phyloP scores from a whole-genome alignment of 805 yeast species.

The Starmerella vitae region DNA sequence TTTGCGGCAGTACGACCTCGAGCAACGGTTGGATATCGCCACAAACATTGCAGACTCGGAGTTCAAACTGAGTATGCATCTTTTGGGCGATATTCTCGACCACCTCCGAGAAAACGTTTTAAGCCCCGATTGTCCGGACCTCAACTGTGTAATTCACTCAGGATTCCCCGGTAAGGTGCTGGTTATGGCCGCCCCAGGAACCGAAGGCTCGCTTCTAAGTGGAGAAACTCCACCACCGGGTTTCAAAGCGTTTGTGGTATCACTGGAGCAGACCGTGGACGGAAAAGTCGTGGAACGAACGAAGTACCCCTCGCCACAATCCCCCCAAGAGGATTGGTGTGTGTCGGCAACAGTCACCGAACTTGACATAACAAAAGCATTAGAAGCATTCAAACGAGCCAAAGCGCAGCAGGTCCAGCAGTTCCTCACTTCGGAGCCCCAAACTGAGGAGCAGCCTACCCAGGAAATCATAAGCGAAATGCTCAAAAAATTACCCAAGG shows the following conservation, averaged over 20 bases:
- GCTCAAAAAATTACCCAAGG: conserved; percentile 22
- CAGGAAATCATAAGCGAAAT: conserved; percentile 20
- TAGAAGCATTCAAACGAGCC: conserved; percentile 20
- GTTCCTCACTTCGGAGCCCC: conserved; percentile 23
- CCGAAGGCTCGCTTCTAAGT: not conserved
- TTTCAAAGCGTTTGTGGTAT: conserved; percentile 17
- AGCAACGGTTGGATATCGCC: conserved; percentile 27
- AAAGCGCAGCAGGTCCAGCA: conserved; percentile 22
- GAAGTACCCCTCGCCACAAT: conserved; percentile 23
- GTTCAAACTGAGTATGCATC: conserved; percentile 43
- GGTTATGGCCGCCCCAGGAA: conserved; percentile 17
- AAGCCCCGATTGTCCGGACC: conserved; percentile 6
- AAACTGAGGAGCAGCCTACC: conserved; percentile 15
- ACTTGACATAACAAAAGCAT: conserved; percentile 1
- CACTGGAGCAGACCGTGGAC: conserved; percentile 17
- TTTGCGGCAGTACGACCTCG: conserved; percentile 11
- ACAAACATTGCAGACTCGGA: conserved; percentile 51
- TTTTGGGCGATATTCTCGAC: conserved; percentile 38
- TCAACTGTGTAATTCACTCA: conserved; percentile 20
- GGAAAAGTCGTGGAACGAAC: conserved; percentile 19
- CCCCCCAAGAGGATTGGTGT: conserved; percentile 28
- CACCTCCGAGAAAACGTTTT: conserved; percentile 24
- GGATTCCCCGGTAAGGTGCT: conserved; percentile 20
- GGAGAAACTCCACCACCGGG: conserved; percentile 7
- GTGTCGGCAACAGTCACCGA: conserved; percentile 23